phyloP scores from a whole-genome alignment of 1,284 basidiomycete genomes.

The Cryptococcus depauperatus region DNA sequence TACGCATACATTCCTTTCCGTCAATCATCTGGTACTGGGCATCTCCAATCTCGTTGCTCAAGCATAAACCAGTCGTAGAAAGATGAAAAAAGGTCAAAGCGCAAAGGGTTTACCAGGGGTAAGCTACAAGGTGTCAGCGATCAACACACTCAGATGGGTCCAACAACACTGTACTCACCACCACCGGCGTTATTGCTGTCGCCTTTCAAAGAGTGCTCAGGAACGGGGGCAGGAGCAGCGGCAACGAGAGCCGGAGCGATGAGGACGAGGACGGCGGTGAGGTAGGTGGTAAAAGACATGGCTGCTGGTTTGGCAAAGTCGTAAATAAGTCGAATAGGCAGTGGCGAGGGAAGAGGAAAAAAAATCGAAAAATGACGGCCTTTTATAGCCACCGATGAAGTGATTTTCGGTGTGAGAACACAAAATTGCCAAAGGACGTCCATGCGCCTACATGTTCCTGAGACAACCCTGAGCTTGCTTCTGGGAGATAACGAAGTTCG shows the following conservation, averaged over 20 bases:
- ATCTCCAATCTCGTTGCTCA: no score
- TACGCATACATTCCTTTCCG: background rate
- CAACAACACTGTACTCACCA: slow-evolving; percentile 6
- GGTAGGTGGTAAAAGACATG: slow-evolving; percentile 7
- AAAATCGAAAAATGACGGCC: no score
- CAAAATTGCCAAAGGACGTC: no score
- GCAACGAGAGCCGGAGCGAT: slow-evolving; percentile 2
- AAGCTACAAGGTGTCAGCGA: background rate
- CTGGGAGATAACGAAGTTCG: no score
- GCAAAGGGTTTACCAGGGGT: slow-evolving; percentile 1
- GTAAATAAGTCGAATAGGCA: no score
- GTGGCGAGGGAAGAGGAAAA: no score
- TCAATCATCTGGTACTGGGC: no score
- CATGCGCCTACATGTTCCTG: no score
- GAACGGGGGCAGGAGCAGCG: slow-evolving; percentile 3
- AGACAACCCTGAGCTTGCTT: no score
- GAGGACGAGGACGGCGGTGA: slow-evolving; percentile 6
- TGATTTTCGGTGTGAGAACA: background rate
- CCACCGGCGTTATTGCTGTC: slow-evolving; percentile 3
- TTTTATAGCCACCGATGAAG: background rate
- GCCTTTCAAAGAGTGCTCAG: background rate
- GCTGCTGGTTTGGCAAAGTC: background rate
- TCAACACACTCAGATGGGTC: background rate
- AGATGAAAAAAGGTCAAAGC: no score
- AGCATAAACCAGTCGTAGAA: no score